These are phyloP conservation scores for Diplodia intermedia DNA, from an alignment of 2,329 filamentous ascomycete species.

Conservation along the genomic window DNA sequence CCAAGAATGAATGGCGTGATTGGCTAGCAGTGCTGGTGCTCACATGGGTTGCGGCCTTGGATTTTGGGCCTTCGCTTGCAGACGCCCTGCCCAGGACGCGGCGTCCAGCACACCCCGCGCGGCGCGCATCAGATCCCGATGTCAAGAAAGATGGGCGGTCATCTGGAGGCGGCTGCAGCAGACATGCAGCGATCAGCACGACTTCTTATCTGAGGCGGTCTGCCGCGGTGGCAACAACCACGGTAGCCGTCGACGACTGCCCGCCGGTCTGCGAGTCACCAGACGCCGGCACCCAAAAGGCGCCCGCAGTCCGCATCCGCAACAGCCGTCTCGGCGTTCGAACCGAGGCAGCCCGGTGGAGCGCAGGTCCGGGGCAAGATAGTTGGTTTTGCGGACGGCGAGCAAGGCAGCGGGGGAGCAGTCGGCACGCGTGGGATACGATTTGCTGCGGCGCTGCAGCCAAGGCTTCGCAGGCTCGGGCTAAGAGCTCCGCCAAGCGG, in stretches of 20 bases:
- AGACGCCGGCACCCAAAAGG: not conserved
- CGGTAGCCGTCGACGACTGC: not conserved
- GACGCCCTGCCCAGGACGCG: not conserved
- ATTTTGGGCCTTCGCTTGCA: slow-evolving; percentile 24
- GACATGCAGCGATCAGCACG: slow-evolving; percentile 12
- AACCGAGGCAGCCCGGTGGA: slow-evolving; percentile 19
- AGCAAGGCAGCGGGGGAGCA: slow-evolving; percentile 1
- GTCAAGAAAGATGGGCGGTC: slow-evolving; percentile 20
- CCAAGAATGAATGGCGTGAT: slow-evolving; percentile 25
- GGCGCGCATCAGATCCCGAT: slow-evolving; percentile 15
- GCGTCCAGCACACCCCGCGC: slow-evolving; percentile 14
- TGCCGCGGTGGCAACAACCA: slow-evolving; percentile 8
- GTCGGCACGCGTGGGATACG: not conserved
- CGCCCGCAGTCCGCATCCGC: slow-evolving; percentile 8
- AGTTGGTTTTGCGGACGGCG: not conserved
- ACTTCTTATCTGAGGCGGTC: slow-evolving; percentile 26
- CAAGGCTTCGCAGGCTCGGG: slow-evolving; percentile 13
- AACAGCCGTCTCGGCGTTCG: slow-evolving; percentile 25
- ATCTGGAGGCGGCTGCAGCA: slow-evolving; percentile 6
- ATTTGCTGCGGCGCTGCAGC: slow-evolving; percentile 14
- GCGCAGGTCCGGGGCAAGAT: not conserved
- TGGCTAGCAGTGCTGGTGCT: slow-evolving; percentile 1
- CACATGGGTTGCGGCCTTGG: slow-evolving; percentile 11
- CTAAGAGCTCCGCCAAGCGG: slow-evolving; percentile 23
- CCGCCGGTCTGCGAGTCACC: not conserved